Conservation (phyloP, 352 stramenopile genomes). For the Globisporangium cystogenes region DNA sequence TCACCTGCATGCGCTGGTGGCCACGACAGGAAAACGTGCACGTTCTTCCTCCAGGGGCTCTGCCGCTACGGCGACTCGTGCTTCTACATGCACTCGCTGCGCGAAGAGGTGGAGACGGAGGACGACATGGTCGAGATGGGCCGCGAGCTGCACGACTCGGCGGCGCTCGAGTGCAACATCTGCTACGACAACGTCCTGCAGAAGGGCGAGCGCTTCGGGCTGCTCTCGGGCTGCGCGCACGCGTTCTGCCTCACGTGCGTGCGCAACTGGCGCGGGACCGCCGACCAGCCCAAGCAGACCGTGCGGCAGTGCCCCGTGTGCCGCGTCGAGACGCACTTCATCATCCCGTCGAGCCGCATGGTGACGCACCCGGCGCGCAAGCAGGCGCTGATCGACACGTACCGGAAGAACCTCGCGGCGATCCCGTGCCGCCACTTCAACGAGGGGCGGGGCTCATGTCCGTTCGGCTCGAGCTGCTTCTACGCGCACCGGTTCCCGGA, state of each 20-base stretch:
- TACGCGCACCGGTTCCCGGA: slow-evolving; percentile 75
- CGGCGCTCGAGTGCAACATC: slow-evolving; percentile 80
- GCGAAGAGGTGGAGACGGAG: slow-evolving; percentile 29
- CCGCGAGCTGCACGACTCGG: slow-evolving; percentile 58
- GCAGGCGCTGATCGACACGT: slow-evolving; percentile 57
- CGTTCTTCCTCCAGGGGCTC: slow-evolving; percentile 74
- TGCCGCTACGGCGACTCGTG: slow-evolving; percentile 80
- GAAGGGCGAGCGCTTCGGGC: slow-evolving; percentile 74
- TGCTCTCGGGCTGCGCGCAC: slow-evolving; percentile 78
- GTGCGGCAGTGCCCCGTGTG: slow-evolving; percentile 77
- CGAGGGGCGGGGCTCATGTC: slow-evolving; percentile 72
- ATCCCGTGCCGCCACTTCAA: slow-evolving; percentile 86
- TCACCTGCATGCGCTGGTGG: too few species aligned
- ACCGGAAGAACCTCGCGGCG: slow-evolving; percentile 63
- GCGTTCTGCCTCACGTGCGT: slow-evolving; percentile 82
- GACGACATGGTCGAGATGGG: slow-evolving; percentile 47
- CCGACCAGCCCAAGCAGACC: slow-evolving; percentile 69
- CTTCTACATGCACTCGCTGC: slow-evolving; percentile 73
- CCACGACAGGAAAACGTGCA: slow-evolving; percentile 60
- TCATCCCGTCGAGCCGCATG: slow-evolving; percentile 83
- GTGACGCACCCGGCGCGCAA: slow-evolving; percentile 60
- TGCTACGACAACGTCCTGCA: slow-evolving; percentile 77
- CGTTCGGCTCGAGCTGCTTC: slow-evolving; percentile 86
- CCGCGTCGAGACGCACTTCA: slow-evolving; percentile 72
- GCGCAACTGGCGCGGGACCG: slow-evolving; percentile 64